Conservation (phyloP, 176 grass and related monocot species). For the Tillandsia fasciculata region DNA sequence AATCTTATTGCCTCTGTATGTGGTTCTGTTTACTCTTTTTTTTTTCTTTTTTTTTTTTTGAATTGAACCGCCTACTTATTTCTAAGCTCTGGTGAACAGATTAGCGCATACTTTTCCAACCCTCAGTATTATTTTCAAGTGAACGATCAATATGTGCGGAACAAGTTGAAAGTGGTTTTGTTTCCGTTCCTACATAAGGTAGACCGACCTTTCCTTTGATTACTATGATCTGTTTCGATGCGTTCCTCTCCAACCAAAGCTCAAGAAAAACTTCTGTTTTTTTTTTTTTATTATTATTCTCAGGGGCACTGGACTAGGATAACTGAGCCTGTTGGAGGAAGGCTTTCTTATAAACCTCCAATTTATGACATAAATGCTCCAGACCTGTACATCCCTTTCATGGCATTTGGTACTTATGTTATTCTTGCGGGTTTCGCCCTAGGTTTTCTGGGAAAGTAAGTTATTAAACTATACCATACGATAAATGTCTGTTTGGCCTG, state of each 20-base stretch:
- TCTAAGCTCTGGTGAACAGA: constrained; percentile 30
- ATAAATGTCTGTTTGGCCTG: neutral
- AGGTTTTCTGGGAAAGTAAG: constrained; percentile 79
- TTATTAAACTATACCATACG: neutral
- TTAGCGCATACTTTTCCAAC: constrained; percentile 68
- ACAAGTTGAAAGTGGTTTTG: constrained; percentile 87
- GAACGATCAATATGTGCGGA: constrained; percentile 84
- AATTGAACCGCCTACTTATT: neutral
- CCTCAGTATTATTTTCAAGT: constrained; percentile 97
- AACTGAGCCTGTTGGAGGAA: constrained; percentile 78
- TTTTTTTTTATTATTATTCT: constrained; percentile 3
- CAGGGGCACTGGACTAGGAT: constrained; percentile 92
- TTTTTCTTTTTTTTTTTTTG: no score
- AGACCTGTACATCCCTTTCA: constrained; percentile 91
- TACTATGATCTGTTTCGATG: constrained; percentile 1
- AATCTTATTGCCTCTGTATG: no score
- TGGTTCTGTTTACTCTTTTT: no score
- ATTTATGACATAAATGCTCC: constrained; percentile 89
- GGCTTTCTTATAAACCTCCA: constrained; percentile 78
- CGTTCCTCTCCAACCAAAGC: constrained; percentile 5
- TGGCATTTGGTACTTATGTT: constrained; percentile 86
- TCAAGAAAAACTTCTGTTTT: neutral
- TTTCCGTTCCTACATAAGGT: constrained; percentile 88
- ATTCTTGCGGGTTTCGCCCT: constrained; percentile 62
- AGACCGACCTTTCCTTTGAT: constrained; percentile 11